Conservation (phyloP, 1,139 yeast species). For the Candida anutae region DNA sequence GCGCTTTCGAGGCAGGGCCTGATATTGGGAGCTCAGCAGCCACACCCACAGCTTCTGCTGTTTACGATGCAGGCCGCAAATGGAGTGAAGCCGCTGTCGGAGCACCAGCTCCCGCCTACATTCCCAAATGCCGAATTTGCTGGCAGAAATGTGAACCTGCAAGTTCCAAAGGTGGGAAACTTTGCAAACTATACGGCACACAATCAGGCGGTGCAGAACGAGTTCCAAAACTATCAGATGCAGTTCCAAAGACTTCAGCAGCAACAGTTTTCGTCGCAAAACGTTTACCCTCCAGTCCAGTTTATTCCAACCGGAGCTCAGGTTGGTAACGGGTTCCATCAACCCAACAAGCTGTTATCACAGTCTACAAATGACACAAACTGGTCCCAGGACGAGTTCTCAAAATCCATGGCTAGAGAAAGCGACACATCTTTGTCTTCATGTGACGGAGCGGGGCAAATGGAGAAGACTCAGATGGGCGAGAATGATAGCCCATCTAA, state of each 20-base stretch:
- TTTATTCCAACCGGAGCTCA: slow-evolving; percentile 7
- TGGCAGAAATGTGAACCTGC: no score
- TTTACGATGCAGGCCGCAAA: slow-evolving; percentile 5
- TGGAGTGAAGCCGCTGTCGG: slow-evolving; percentile 3
- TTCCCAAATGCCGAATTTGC: slow-evolving; percentile 23
- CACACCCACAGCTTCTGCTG: slow-evolving; percentile 9
- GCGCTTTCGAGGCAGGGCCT: slow-evolving; percentile 10
- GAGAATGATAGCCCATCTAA: slow-evolving; percentile 3
- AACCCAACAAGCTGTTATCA: slow-evolving; percentile 24
- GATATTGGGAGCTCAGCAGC: slow-evolving; percentile 11
- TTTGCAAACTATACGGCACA: slow-evolving; percentile 10
- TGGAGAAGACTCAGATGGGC: neutral
- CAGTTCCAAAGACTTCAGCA: slow-evolving; percentile 18
- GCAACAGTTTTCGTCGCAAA: slow-evolving; percentile 11
- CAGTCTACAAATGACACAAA: slow-evolving; percentile 40
- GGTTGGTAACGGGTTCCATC: slow-evolving; percentile 22
- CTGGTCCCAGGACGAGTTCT: slow-evolving; percentile 39
- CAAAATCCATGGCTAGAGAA: slow-evolving; percentile 18
- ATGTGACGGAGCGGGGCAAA: slow-evolving; percentile 14
- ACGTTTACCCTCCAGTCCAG: slow-evolving; percentile 8
- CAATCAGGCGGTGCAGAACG: slow-evolving; percentile 15
- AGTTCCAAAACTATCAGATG: slow-evolving; percentile 23
- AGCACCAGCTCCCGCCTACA: slow-evolving; percentile 14
- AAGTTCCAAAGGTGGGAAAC: no score
- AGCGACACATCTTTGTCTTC: slow-evolving; percentile 39